Evolutionary conservation across 192 early-diverging fungal species (phyloP).

Genomic region (Entrophospora sp.): DNA sequence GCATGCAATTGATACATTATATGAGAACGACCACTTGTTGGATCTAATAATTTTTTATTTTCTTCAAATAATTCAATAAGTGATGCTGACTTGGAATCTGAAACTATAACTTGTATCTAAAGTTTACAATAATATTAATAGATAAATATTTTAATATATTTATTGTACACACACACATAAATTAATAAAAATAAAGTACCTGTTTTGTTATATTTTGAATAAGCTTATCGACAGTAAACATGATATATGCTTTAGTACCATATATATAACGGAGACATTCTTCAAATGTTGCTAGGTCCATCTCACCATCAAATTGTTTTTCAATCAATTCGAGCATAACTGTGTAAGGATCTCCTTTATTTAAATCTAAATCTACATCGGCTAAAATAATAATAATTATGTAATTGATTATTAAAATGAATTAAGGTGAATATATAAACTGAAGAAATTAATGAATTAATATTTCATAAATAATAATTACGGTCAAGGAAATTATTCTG

Average conservation of each 20-base stretch:
- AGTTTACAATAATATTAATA: neutral
- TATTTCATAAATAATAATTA: constrained; percentile 17
- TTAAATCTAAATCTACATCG: constrained; percentile 43
- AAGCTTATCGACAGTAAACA: constrained; percentile 87
- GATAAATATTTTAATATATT: neutral
- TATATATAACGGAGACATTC: constrained; percentile 80
- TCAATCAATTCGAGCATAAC: constrained; percentile 66
- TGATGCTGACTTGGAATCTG: constrained; percentile 54
- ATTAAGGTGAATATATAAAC: too few relatives aligned
- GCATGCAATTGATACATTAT: constrained; percentile 68
- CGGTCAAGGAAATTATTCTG: constrained; percentile 39
- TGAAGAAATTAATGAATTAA: neutral
- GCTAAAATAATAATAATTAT: constrained; percentile 10
- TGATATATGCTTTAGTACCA: constrained; percentile 79
- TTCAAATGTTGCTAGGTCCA: constrained; percentile 78
- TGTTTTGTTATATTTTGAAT: constrained; percentile 75
- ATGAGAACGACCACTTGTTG: constrained; percentile 49
- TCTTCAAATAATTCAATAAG: constrained; percentile 60
- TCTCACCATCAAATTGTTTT: constrained; percentile 70
- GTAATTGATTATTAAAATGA: too few relatives aligned
- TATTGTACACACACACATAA: constrained; percentile 5
- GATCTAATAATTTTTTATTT: constrained; percentile 36
- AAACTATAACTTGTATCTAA: neutral
- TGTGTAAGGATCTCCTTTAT: constrained; percentile 65
- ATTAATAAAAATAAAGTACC: constrained; percentile 30